Percentiles rank a stretch among this genome's conserved stretches.
Evolutionary conservation across 306 rosid species (phyloP).

Genomic region (Lathyrus sativus): DNA sequence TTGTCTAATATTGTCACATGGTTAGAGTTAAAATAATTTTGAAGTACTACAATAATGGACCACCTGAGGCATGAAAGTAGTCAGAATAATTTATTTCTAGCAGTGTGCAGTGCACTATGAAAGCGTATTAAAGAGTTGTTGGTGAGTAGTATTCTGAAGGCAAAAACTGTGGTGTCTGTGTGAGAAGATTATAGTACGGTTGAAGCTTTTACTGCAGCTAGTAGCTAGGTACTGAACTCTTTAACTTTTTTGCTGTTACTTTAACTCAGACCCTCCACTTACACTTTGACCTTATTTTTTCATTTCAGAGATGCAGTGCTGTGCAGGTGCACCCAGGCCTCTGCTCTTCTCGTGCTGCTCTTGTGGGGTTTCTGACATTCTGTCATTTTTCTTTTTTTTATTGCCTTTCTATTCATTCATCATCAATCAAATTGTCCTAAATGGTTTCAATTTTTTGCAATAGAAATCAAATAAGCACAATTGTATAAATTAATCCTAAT

Average conservation of each 20-base stretch:
- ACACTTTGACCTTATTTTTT: slow-evolving; percentile 52
- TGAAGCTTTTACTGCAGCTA: slow-evolving; percentile 55
- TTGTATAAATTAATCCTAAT: no score
- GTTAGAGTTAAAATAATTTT: no score
- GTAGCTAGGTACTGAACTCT: slow-evolving; percentile 51
- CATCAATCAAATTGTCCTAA: no score
- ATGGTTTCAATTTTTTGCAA: no score
- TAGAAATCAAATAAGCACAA: no score
- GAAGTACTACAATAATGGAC: no score
- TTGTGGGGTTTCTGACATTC: slow-evolving; percentile 23
- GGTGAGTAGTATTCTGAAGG: not conserved
- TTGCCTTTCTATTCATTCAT: not conserved
- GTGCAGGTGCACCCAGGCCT: slow-evolving; percentile 25
- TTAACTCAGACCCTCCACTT: slow-evolving; percentile 56
- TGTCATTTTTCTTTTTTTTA: not conserved
- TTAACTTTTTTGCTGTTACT: slow-evolving; percentile 68
- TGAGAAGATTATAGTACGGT: slow-evolving; percentile 57
- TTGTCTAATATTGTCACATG: no score
- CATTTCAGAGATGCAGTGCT: slow-evolving; percentile 21
- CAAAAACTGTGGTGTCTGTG: slow-evolving; percentile 4
- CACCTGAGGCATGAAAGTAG: no score
- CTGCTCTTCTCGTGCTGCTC: not conserved
- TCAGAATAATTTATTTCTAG: no score
- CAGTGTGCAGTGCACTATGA: not conserved
- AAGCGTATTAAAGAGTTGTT: not conserved